Base-by-base conservation (phyloP, 306 rosid genomes). In the Rosa persica region DNA sequence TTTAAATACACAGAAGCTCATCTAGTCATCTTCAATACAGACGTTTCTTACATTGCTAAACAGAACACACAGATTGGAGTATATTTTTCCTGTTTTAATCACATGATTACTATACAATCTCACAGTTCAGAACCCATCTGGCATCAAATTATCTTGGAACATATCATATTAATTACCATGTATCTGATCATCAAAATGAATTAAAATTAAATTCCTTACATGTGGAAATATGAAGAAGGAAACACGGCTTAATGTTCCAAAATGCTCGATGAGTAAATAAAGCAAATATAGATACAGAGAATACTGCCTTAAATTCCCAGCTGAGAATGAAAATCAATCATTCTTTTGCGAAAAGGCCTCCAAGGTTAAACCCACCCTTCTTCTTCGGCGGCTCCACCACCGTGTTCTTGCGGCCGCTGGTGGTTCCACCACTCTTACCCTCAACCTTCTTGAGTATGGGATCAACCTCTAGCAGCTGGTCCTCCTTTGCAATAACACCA, bases 401-500 rank as follows among this genome's bases (percentile, higher is more conserved):
- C 0, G 97, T 72, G 82, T 82, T 83, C 84, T 86, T 86, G 15
- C 83, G 44, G 75, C 88, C 87, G 46, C 71, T 42, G 65, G 79
- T 55, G 25, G 64, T 36, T 74, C 79, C 64, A 19, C 81, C 85
- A 72, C 52, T 87, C 89, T 88, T 88, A 42, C 81, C 96, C 47
- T 93, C 96, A 16, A 88, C 94, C 86, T 93, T 93, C 86, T 93
- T 85, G 66, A 93, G 93, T 12, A 93, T 81, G 10, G 96, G 98
- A 68, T 93, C 96, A 75, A 91, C 86, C 85, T 90, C 93, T 1
- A 88, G 76, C 20, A 93, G 71, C 84, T 93, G 96, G 27, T 93
- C 94, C 64, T 93, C 93, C 85, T 93, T 93, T 76, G 61, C 81
- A 27, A 93, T 70, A 22, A 93, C 93, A 44, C 98, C 94, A 20